Conservation (phyloP, 257 asterid genomes). For the Jaltomata sinuosa region DNA sequence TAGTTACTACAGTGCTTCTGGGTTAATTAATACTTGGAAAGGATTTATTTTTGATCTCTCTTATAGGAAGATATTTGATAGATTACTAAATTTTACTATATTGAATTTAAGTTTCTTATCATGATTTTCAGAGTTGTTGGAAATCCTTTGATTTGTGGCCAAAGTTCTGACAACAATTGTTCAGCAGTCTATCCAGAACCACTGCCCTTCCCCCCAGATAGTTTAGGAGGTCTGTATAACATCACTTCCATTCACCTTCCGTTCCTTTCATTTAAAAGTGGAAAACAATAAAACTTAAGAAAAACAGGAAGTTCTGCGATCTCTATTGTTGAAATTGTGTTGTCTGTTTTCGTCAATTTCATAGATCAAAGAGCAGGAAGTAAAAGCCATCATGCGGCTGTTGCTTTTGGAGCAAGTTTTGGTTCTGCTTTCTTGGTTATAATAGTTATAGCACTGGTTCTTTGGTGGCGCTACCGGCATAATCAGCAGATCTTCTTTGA, state of each 20-base stretch:
- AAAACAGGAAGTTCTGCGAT: background rate
- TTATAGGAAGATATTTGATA: background rate
- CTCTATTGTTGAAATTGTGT: background rate
- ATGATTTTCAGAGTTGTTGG: slow-evolving; percentile 57
- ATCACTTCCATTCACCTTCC: background rate
- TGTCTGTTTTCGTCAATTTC: background rate
- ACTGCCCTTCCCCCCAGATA: slow-evolving; percentile 61
- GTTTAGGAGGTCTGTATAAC: slow-evolving; percentile 36
- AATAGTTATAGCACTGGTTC: slow-evolving; percentile 30
- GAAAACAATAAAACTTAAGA: background rate
- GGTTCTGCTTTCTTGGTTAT: slow-evolving; percentile 45
- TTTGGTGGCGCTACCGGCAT: slow-evolving; percentile 76
- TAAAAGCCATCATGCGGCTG: slow-evolving; percentile 47
- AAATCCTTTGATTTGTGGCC: slow-evolving; percentile 79
- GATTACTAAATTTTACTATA: background rate
- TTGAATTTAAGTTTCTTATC: slow-evolving; percentile 2
- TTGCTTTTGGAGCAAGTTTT: slow-evolving; percentile 66
- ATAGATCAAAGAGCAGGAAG: slow-evolving; percentile 42
- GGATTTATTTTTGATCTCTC: background rate
- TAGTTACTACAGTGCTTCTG: background rate
- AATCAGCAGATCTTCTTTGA: slow-evolving; percentile 96
- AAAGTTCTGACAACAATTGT: slow-evolving; percentile 55
- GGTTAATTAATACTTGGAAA: background rate
- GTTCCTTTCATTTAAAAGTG: background rate
- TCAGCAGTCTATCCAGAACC: slow-evolving; percentile 78